These are phyloP conservation scores for Closterium sp. DNA, from an alignment of 139 green algal species.

Conservation along the genomic window DNA sequence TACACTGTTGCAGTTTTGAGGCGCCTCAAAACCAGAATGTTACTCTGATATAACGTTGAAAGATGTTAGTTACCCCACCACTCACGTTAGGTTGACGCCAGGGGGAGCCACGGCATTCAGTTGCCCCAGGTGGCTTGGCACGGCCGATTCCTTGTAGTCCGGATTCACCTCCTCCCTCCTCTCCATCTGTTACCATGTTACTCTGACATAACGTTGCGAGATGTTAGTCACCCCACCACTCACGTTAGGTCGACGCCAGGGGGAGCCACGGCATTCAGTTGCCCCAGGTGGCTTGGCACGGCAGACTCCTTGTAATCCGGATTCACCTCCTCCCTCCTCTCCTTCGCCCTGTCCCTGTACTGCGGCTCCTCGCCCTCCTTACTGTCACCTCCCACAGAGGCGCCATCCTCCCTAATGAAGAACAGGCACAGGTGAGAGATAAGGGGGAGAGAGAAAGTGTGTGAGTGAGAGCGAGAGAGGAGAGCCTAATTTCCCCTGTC, in stretches of 20 bases:
- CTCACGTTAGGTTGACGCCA: background rate
- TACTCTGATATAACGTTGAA: too few species aligned
- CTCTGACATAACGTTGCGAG: too few species aligned
- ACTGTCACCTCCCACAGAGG: too few species aligned
- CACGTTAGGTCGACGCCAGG: slow-evolving; percentile 25
- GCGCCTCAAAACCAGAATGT: too few species aligned
- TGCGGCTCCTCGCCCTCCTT: background rate
- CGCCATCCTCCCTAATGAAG: too few species aligned
- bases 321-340: slow-evolving; percentile 65
- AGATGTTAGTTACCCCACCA: too few species aligned
- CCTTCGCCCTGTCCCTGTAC: slow-evolving; percentile 71
- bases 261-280: slow-evolving; percentile 31
- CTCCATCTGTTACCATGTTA: too few species aligned
- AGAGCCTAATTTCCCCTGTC: slow-evolving; percentile 72
- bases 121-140: too few species aligned
- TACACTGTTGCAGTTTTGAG: too few species aligned
- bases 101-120: background rate
- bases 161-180: too few species aligned
- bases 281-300: slow-evolving; percentile 40
- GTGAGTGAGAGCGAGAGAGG: background rate
- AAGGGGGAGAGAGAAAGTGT: background rate
- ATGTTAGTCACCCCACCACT: background rate
- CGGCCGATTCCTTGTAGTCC: too few species aligned
- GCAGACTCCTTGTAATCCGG: slow-evolving; percentile 61
- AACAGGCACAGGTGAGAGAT: background rate